Base-by-base conservation (phyloP, 2,329 filamentous ascomycete species). In the Cercospora sesami region DNA sequence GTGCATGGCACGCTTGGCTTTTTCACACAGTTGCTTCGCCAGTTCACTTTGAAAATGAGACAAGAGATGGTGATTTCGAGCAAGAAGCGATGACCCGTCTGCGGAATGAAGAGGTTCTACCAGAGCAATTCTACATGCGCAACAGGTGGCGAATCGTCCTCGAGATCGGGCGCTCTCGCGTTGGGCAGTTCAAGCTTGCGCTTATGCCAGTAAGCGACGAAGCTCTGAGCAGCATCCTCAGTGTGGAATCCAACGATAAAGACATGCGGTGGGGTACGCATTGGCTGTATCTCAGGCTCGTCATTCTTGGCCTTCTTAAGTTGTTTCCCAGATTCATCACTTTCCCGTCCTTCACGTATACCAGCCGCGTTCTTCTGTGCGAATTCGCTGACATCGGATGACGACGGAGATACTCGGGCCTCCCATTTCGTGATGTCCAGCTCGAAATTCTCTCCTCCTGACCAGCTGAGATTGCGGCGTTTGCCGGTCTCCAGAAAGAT, bases 171-270 rank as follows among this genome's bases (percentile, higher is more conserved):
- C 8, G 60, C 63, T 18, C 57, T 23, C 48, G 61, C 30, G 73
- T 23, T 81, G 16, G 42, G 23, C 10, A 57, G 51, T 6, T 68
- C 81, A 71, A 86, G 78, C 26, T 80, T 78, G 63, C 80, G 79
- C 48, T 82, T 76, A 78, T 88, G 84, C 86, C 86, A 88, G 66
- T 81, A 78, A 59, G 79, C 73, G 3, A 82, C 80, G 76, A 86
- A 87, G 69, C 83, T 78, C 64, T 81, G 82, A 21, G 87, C 87
- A 69, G 87, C 86, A 9, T 80, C 79, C 60, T 83, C 79, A n/a
- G 85, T 84, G 14, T 80, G 75, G 68, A 91, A 89, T 4, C 84
- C 82, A 23, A 90, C 72, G 14, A 90, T 79, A 79, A 75, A 78
- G 4, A 77, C 74, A 18, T 67, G 31, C 7, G 55, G 57, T 14